Evolutionary conservation across 345 rosid species (phyloP), one percentile per base, ranked within the genome.

Genomic region (Ceriops decandra): DNA sequence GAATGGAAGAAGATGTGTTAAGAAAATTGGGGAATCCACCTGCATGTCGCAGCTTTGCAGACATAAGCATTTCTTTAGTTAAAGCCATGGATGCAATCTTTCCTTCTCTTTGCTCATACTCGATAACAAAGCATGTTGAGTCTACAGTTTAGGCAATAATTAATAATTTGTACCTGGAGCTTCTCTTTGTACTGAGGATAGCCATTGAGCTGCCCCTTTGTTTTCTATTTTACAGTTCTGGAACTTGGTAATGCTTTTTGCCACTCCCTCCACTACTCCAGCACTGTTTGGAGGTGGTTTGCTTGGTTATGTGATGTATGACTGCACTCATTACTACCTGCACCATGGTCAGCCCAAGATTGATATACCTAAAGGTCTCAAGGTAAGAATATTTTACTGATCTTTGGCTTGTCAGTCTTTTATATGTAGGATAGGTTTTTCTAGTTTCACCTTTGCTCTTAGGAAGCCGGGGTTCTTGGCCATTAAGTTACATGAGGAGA

Each of bases 291-390:
- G 89, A 26, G 98, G 97, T 67, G 96, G 95, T 71, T 68, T 93
- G 74, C 82, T 91, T 49, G 96, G 98, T 16, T 93, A 93, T 72
- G 96, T 93, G 61, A 84, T 91, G 42, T 93, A 91, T 61, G 98
- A 93, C 77, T 84, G 85, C 60, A 91, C 93, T 67, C 98, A 93
- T 74, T 93, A 89, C 81, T 93, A 93, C 77, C 71, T 93, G 71
- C 98, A 93, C 82, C 97, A 93, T 71, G 96, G 93, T 68, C 98
- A 89, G 71, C 98, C 98, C 33, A 64, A 89, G 35, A 77, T 57
- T 13, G 69, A 83, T 52, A 58, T 81, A 28, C 73, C 96, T 13
- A 87, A 85, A 75, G 72, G 74, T 69, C 97, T 93, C 64, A 93
- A 93, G 95, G 98, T 89, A 64, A 81, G 27, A 46, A 31, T 1